A percentile compares a stretch with the other conserved stretches of the same genome.
These are phyloP conservation scores for Phyllosticta capitalensis DNA, from an alignment of 2,329 filamentous ascomycete genomes.

Conservation along the genomic window DNA sequence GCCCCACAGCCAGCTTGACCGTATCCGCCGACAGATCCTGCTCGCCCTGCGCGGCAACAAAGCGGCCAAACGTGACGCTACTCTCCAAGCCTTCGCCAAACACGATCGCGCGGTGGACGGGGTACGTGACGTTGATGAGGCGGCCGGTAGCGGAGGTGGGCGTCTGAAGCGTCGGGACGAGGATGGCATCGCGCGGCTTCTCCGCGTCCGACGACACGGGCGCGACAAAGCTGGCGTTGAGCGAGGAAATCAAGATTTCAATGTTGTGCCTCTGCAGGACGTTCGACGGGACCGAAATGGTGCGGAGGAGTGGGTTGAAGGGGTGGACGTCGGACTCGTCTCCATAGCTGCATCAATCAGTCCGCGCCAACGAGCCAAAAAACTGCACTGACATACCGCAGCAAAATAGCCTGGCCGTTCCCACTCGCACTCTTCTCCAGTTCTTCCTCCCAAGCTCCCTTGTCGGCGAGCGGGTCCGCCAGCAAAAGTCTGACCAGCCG, in stretches of 20 bases:
- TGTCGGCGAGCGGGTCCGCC: constrained; percentile 35
- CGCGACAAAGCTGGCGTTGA: constrained; percentile 36
- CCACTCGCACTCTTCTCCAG: constrained; percentile 23
- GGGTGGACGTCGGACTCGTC: constrained; percentile 38
- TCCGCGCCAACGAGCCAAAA: background rate
- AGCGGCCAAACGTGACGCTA: constrained; percentile 43
- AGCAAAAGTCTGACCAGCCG: constrained; percentile 54
- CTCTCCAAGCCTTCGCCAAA: constrained; percentile 65
- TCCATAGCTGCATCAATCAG: constrained; percentile 40
- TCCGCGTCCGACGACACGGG: constrained; percentile 23
- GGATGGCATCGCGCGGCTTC: constrained; percentile 52
- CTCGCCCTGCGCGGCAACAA: constrained; percentile 27
- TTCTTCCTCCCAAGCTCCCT: constrained; percentile 35
- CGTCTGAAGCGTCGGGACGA: constrained; percentile 67
- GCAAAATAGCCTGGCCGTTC: constrained; percentile 30
- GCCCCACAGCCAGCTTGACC: constrained; percentile 49
- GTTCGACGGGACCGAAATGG: constrained; percentile 55
- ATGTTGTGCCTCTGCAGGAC: constrained; percentile 51
- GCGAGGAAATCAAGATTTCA: constrained; percentile 51
- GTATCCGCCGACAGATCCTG: constrained; percentile 32
- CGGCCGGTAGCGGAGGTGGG: constrained; percentile 54
- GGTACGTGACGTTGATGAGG: constrained; percentile 61
- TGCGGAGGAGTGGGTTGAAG: constrained; percentile 45
- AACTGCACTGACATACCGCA: constrained; percentile 25
- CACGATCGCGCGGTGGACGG: constrained; percentile 73